phyloP scores from a whole-genome alignment of 345 rosid species.

The Litchi chinensis region DNA sequence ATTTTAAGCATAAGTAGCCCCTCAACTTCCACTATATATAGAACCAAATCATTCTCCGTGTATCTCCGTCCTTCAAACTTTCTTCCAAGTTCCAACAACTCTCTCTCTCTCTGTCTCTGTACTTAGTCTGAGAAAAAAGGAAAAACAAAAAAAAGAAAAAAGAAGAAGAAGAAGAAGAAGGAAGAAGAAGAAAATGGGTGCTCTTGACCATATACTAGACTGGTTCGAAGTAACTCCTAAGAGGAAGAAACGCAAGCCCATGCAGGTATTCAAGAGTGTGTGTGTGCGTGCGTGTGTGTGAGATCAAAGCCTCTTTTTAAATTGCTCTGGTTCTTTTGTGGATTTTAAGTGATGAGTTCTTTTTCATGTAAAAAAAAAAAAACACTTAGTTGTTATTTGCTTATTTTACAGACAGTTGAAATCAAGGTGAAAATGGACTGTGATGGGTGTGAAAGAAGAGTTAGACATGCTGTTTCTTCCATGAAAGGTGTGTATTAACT shows the following conservation, averaged over 20 bases:
- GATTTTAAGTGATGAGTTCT: not conserved
- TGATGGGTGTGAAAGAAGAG: conserved; percentile 59
- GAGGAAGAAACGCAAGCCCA: conserved; percentile 45
- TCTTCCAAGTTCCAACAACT: not conserved
- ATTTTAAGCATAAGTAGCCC: not conserved
- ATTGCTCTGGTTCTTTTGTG: not conserved
- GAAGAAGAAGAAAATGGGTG: conserved; percentile 40
- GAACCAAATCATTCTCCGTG: not conserved
- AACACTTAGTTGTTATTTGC: not conserved
- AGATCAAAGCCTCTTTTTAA: not conserved
- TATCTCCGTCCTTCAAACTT: not conserved
- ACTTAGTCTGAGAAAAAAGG: not conserved
- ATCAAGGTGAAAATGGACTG: conserved; percentile 70
- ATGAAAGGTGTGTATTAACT: conserved; percentile 38
- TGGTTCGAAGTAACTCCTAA: conserved; percentile 29
- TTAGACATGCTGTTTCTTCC: conserved; percentile 42
- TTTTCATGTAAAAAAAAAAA: no score
- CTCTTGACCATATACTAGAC: conserved; percentile 44
- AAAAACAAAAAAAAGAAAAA: no score
- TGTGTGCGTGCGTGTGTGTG: not conserved
- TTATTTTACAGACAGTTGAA: conserved; percentile 46
- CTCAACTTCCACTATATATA: not conserved
- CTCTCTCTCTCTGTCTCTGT: not conserved
- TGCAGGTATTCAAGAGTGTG: conserved; percentile 40
- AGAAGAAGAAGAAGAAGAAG: not conserved